phyloP scores from a whole-genome alignment of 176 grass and related monocot genomes.

The Oryza meridionalis region DNA sequence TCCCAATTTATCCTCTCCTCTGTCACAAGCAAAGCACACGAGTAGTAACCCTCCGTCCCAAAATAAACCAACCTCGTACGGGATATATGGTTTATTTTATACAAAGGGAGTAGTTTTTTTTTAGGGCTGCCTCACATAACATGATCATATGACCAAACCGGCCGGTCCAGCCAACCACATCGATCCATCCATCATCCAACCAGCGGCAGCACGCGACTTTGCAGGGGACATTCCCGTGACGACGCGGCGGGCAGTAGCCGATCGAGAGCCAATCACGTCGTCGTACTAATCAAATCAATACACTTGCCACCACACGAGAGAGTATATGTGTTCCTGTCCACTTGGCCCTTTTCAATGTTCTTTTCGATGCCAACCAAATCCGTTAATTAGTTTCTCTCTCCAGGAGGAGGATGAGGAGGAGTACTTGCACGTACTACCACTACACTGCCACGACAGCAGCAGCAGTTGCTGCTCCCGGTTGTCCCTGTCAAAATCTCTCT shows the following conservation, averaged over 20 bases:
- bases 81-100: no score
- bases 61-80: no score
- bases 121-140: not conserved
- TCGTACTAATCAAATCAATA: constrained; percentile 33
- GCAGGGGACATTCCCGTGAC: not conserved
- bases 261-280: constrained; percentile 19
- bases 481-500: constrained; percentile 11
- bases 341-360: constrained; percentile 45
- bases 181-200: no score
- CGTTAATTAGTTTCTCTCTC: no score
- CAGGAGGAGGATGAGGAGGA: not conserved
- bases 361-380: constrained; percentile 36
- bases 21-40: constrained; percentile 9
- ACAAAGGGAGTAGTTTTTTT: not conserved
- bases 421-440: not conserved
- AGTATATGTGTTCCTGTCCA: constrained; percentile 36
- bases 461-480: not conserved
- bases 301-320: not conserved
- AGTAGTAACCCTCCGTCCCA: no score
- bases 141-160: constrained; percentile 26
- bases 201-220: not conserved
- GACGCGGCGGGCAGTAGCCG: constrained; percentile 2
- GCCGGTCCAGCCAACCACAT: not conserved
- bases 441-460: not conserved
- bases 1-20: not conserved